A percentile compares a stretch with the other conserved stretches of the same genome.
phyloP scores from a whole-genome alignment of 768 basidiomycete genomes.

The Calocybe indica region DNA sequence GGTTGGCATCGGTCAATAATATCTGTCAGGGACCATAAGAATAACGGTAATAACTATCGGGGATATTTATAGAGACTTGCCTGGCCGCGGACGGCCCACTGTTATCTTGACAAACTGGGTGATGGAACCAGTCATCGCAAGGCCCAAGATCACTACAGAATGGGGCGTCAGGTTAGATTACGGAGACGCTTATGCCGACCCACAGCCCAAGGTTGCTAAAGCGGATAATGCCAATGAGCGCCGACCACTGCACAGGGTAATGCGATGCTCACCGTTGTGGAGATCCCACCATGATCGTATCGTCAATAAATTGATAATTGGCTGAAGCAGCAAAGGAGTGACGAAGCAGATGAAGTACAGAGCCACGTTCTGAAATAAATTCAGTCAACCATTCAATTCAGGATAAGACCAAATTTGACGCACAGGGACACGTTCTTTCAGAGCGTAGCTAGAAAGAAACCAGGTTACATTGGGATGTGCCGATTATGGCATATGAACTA shows the following conservation, averaged over 20 bases:
- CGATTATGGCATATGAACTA: not conserved
- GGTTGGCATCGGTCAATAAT: slow-evolving; percentile 71
- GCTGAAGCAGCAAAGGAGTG: slow-evolving; percentile 65
- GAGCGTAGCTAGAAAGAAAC: slow-evolving; percentile 45
- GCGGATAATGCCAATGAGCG: slow-evolving; percentile 1
- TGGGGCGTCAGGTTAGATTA: not conserved
- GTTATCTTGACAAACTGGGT: slow-evolving; percentile 85
- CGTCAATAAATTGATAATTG: slow-evolving; percentile 63
- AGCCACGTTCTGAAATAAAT: slow-evolving; percentile 31
- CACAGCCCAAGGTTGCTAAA: slow-evolving; percentile 38
- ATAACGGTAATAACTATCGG: not conserved
- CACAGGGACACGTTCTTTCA: slow-evolving; percentile 76
- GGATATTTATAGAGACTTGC: slow-evolving; percentile 25
- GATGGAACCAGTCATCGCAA: slow-evolving; percentile 70
- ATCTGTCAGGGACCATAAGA: slow-evolving; percentile 30
- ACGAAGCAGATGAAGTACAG: slow-evolving; percentile 49
- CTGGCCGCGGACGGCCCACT: slow-evolving; percentile 88
- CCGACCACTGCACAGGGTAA: slow-evolving; percentile 3
- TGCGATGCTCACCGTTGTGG: slow-evolving; percentile 50
- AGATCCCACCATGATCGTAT: slow-evolving; percentile 87
- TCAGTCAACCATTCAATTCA: not conserved
- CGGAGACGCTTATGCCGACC: slow-evolving; percentile 8
- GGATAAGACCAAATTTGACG: slow-evolving; percentile 12
- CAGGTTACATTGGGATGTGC: not conserved
- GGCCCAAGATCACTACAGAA: slow-evolving; percentile 58